Evolutionary conservation across 106 monocot species (phyloP).

Genomic region (Allium fistulosum): DNA sequence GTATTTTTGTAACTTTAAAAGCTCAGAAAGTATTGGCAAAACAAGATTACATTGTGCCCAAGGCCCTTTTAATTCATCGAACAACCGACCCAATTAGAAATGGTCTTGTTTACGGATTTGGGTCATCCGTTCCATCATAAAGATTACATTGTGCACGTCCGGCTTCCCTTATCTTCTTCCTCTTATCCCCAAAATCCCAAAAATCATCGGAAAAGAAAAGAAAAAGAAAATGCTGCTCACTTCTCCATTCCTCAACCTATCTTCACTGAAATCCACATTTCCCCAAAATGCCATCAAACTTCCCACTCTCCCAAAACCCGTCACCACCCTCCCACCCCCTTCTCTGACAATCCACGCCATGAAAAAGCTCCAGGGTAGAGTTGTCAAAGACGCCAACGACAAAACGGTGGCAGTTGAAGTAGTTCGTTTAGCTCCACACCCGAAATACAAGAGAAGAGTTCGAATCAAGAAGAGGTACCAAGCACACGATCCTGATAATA

Average conservation of each 20-base stretch:
- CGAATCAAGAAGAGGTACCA: slow-evolving; percentile 81
- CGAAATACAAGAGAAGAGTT: slow-evolving; percentile 86
- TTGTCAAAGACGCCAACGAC: slow-evolving; percentile 63
- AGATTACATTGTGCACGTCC: too few relatives aligned
- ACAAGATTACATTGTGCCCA: too few relatives aligned
- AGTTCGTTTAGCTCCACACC: slow-evolving; percentile 61
- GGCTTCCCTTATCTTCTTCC: neutral
- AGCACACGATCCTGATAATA: slow-evolving; percentile 70
- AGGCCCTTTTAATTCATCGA: too few relatives aligned
- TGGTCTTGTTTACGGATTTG: too few relatives aligned
- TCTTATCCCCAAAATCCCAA: neutral
- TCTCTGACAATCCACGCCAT: slow-evolving; percentile 46
- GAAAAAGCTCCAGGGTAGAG: slow-evolving; percentile 69
- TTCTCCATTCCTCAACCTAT: slow-evolving; percentile 19
- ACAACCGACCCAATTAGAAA: too few relatives aligned
- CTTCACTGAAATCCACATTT: slow-evolving; percentile 23
- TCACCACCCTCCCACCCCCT: slow-evolving; percentile 4
- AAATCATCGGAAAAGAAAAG: neutral
- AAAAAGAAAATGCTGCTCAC: slow-evolving; percentile 21
- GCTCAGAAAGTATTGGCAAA: too few relatives aligned
- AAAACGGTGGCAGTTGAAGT: slow-evolving; percentile 92
- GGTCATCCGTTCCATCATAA: too few relatives aligned
- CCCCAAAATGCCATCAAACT: neutral
- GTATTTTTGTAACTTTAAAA: too few relatives aligned
- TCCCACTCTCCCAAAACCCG: neutral